Base-by-base conservation (phyloP, 2,329 filamentous ascomycete genomes). In the Fusarium agapanthi region DNA sequence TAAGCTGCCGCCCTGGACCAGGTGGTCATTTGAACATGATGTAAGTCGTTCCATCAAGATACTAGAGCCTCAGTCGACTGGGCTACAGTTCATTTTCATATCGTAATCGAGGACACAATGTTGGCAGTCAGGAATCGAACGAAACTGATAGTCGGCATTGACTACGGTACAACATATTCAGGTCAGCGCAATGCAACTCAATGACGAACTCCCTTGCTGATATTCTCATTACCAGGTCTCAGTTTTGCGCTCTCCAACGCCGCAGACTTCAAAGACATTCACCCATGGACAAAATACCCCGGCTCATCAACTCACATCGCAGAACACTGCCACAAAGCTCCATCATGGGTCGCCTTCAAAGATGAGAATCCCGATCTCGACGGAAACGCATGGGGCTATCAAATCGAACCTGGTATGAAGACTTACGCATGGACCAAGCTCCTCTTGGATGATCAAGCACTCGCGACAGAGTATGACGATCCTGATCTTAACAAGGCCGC, bases 31-130 rank as follows among this genome's bases (percentile, higher is more conserved):
- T 11, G 35, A 11, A 40, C 26, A 38, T 5, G 26, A 6, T n/a
- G 51, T 18, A 30, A 40, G 26, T 22, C 35, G 8, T 30, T 54
- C 4, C 6, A 11, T 40, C 7, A 9, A 28, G 10, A n/a, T n/a
- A 5, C 0, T 4, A 37, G 48, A 37, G 18, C 9, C 18, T 20
- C 6, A 20, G 0, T 8, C 1, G 5, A 11, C 4, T 14, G 16
- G 6, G 1, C 16, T 24, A 24, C n/a, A 15, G 4, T 34, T 50
- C 22, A 6, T 50, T 50, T 24, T 3, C 22, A 24, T 0, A 0
- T 34, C 16, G 8, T 0, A 15, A 0, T 50, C 11, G 8, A 34
- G n/a, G 8, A 0, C 4, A 1, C 30, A 34, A 54, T 54, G 51
- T 14, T 54, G 35, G 51, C 51, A 4, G 26, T 54, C 0, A 54